phyloP scores from a whole-genome alignment of 2,329 filamentous ascomycete genomes.

The Monascus ruber region DNA sequence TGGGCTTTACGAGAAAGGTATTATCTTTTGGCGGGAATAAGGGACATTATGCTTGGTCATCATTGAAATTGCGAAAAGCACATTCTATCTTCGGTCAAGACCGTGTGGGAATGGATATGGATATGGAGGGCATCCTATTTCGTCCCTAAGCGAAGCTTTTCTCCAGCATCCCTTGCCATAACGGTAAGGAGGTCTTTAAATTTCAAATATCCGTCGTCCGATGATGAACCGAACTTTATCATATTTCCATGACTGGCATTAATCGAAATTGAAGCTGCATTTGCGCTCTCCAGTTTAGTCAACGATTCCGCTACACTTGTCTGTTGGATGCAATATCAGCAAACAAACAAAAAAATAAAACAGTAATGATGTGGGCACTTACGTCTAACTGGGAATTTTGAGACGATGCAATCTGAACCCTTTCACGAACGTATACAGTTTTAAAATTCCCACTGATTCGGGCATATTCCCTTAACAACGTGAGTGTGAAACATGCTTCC shows the following conservation, averaged over 20 bases:
- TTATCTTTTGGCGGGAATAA: not conserved
- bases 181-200: constrained; percentile 3
- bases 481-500: constrained; percentile 6
- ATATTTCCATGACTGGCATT: constrained; percentile 13
- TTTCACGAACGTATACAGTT: constrained; percentile 4
- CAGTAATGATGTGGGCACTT: too few relatives aligned
- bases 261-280: constrained; percentile 11
- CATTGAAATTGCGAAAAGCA: too few relatives aligned
- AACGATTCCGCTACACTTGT: too few relatives aligned
- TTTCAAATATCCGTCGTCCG: constrained; percentile 3
- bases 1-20: constrained; percentile 8
- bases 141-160: too few relatives aligned
- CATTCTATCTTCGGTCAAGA: too few relatives aligned
- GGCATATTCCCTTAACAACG: constrained; percentile 2
- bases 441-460: constrained; percentile 1
- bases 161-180: not conserved
- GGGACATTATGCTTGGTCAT: too few relatives aligned
- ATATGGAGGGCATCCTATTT: too few relatives aligned
- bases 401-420: not conserved
- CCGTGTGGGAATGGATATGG: too few relatives aligned
- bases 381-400: too few relatives aligned
- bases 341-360: too few relatives aligned
- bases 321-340: too few relatives aligned
- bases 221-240: constrained; percentile 11
- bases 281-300: too few relatives aligned